Conservation (phyloP, 2,329 filamentous ascomycete species). For the Phaeomoniella chlamydospora region DNA sequence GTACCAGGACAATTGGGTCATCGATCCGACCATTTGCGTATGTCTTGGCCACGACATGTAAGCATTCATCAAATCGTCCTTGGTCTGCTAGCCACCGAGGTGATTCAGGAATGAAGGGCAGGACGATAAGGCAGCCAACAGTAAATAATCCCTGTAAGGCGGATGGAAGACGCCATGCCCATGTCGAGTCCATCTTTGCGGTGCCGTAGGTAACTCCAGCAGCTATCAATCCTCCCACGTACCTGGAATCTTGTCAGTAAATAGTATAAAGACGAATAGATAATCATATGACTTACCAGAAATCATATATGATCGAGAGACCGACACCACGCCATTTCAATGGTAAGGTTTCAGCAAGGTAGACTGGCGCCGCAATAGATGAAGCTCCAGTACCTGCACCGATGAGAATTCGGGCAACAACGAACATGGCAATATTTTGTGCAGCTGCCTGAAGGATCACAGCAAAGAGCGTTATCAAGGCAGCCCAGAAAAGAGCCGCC, state of each 20-base stretch:
- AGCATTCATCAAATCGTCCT: constrained; percentile 24
- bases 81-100: constrained; percentile 32
- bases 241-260: not conserved
- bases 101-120: constrained; percentile 32
- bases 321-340: constrained; percentile 12
- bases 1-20: constrained; percentile 20
- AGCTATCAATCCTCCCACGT: constrained; percentile 27
- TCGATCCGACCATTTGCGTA: constrained; percentile 26
- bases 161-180: constrained; percentile 32
- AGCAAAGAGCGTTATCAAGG: constrained; percentile 27
- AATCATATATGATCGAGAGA: constrained; percentile 7
- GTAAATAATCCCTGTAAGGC: constrained; percentile 25
- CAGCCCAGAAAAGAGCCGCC: constrained; percentile 26
- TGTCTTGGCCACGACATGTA: constrained; percentile 23
- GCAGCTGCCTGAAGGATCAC: constrained; percentile 32
- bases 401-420: constrained; percentile 30
- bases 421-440: constrained; percentile 38
- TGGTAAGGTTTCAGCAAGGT: constrained; percentile 30
- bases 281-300: constrained; percentile 5
- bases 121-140: constrained; percentile 23
- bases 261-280: not conserved
- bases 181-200: constrained; percentile 25
- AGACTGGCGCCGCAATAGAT: constrained; percentile 29
- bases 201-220: constrained; percentile 33
- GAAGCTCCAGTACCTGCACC: constrained; percentile 30